These are phyloP conservation scores for Kwoniella heveanensis DNA, from an alignment of 768 basidiomycete species.

Conservation along the genomic window DNA sequence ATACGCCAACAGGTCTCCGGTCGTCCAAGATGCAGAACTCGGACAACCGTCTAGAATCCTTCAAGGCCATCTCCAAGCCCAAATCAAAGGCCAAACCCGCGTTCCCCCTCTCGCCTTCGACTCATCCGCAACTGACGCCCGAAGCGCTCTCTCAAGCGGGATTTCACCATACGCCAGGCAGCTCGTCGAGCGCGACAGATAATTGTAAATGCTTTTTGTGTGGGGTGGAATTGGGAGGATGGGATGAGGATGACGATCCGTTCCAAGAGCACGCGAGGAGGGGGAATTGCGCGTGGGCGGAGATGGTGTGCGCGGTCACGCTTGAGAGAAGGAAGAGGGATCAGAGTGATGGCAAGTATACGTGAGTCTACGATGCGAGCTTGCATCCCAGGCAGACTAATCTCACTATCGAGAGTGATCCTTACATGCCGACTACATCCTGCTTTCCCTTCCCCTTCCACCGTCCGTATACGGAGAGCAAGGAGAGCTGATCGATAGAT, in stretches of 20 bases:
- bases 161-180: conserved; percentile 76
- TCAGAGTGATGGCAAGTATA: conserved; percentile 22
- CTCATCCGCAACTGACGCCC: conserved; percentile 67
- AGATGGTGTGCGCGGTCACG: conserved; percentile 70
- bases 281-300: conserved; percentile 81
- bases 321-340: conserved; percentile 42
- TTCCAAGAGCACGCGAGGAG: conserved; percentile 78
- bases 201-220: conserved; percentile 80
- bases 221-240: conserved; percentile 75
- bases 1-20: too few relatives aligned
- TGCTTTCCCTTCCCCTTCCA: too few relatives aligned
- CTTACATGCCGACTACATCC: too few relatives aligned
- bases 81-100: conserved; percentile 57
- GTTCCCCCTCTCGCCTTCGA: conserved; percentile 74
- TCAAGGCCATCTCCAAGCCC: conserved; percentile 64
- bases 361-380: conserved; percentile 2
- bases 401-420: too few relatives aligned
- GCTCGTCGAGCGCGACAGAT: conserved; percentile 65
- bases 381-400: too few relatives aligned
- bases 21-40: conserved; percentile 55
- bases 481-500: too few relatives aligned
- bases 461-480: too few relatives aligned
- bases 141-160: conserved; percentile 80
- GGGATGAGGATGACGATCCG: conserved; percentile 84
- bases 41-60: conserved; percentile 68